Percentiles rank a stretch among this genome's conserved stretches.
Conservation (phyloP, 441 rosid species). For the Syzygium malaccense region DNA sequence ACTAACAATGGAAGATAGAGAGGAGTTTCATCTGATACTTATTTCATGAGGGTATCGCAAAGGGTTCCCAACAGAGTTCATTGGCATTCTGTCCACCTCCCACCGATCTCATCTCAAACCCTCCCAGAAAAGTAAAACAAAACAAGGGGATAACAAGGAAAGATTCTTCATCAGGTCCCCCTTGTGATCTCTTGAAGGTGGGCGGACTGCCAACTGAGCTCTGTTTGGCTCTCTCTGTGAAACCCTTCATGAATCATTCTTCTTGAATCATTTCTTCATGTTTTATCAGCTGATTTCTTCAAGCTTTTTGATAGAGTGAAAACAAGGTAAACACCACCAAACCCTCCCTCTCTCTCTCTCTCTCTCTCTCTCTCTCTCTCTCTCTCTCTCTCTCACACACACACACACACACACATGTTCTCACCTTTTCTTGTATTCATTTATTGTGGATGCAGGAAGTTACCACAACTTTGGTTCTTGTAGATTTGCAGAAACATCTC, state of each 20-base stretch:
- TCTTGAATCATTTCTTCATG: neutral
- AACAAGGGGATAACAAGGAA: neutral
- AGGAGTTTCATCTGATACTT: neutral
- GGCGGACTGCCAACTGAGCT: conserved; percentile 9
- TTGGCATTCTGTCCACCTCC: conserved; percentile 83
- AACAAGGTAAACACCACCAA: neutral
- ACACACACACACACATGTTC: neutral
- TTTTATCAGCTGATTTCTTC: neutral
- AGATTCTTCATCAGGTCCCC: neutral
- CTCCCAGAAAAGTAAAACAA: neutral
- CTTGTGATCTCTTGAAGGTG: conserved; percentile 4
- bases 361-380: neutral
- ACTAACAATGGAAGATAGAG: neutral
- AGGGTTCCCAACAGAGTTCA: conserved; percentile 68
- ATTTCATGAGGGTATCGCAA: conserved; percentile 20
- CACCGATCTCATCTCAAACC: neutral
- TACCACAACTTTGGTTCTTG: neutral
- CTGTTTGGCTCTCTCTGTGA: conserved; percentile 6
- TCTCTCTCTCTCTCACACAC: neutral
- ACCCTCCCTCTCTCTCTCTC: neutral
- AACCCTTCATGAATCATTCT: neutral
- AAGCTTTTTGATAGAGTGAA: neutral
- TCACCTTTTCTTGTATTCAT: neutral
- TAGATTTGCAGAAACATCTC: neutral
- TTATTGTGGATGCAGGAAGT: neutral